These are phyloP conservation scores for Corynascus novoguineensis DNA, from an alignment of 495 filamentous ascomycete genomes.

Conservation along the genomic window DNA sequence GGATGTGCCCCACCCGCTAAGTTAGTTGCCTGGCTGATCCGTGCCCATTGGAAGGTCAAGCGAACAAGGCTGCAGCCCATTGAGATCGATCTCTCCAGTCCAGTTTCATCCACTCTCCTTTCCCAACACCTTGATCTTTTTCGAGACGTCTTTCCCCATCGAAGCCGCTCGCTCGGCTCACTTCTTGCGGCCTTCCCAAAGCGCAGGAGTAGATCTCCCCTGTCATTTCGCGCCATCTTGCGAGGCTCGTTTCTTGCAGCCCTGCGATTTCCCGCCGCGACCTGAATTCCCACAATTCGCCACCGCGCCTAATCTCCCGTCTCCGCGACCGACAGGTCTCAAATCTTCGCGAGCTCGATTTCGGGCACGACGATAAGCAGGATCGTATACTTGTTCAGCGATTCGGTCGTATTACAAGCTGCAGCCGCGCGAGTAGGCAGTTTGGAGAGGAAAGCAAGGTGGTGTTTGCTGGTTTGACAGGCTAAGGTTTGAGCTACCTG, in stretches of 20 bases:
- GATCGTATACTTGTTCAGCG: not conserved
- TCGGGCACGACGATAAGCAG: not conserved
- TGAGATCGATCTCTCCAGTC: slow-evolving; percentile 10
- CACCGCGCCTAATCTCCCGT: not conserved
- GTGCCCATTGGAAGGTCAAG: not conserved
- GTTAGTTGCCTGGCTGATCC: not conserved
- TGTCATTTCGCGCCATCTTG: slow-evolving; percentile 12
- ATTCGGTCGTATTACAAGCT: not conserved
- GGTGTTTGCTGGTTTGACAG: slow-evolving; percentile 28
- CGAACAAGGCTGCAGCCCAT: slow-evolving; percentile 23
- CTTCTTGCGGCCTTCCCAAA: slow-evolving; percentile 1
- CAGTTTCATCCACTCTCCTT: slow-evolving; percentile 30
- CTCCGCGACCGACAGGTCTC: not conserved
- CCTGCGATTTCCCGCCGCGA: not conserved
- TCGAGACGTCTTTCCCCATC: slow-evolving; percentile 26
- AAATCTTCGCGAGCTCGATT: not conserved
- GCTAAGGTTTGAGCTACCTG: slow-evolving; percentile 37
- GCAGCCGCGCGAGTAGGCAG: not conserved
- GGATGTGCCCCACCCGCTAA: not conserved
- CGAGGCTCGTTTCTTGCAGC: not conserved
- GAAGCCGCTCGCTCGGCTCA: slow-evolving; percentile 10
- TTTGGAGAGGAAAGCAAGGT: slow-evolving; percentile 18
- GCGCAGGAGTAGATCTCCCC: slow-evolving; percentile 1
- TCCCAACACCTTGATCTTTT: slow-evolving; percentile 26
- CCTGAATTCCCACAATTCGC: not conserved